These are phyloP conservation scores for Backusella australiensis DNA, from an alignment of 192 early-diverging fungal genomes.

Conservation along the genomic window DNA sequence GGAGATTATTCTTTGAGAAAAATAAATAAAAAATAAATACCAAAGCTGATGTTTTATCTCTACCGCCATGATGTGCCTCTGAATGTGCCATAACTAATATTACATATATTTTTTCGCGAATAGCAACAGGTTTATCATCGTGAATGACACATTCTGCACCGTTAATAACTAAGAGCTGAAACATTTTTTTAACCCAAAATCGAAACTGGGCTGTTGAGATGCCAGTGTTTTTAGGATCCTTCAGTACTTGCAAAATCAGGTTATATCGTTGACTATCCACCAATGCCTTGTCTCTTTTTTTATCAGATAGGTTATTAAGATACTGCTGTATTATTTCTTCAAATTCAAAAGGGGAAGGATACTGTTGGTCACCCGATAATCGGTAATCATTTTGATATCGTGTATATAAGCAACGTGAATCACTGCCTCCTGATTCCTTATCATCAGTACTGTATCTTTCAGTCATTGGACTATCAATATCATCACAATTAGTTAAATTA, in stretches of 20 bases:
- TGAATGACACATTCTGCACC: constrained; percentile 42
- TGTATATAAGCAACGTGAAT: not conserved
- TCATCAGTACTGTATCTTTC: not conserved
- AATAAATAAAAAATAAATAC: constrained; percentile 21
- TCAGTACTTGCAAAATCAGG: constrained; percentile 49
- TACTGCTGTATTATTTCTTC: constrained; percentile 44
- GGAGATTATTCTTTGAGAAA: not conserved
- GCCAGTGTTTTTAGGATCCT: constrained; percentile 47
- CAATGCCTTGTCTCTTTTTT: constrained; percentile 50
- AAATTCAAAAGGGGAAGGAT: constrained; percentile 42
- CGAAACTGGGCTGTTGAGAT: constrained; percentile 53
- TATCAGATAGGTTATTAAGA: constrained; percentile 44
- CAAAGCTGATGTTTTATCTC: constrained; percentile 53
- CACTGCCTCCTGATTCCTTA: not conserved
- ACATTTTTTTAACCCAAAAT: constrained; percentile 57
- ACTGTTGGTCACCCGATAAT: constrained; percentile 29
- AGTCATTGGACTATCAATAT: not conserved
- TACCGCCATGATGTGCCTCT: constrained; percentile 47
- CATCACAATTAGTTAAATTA: not conserved
- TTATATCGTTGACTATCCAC: constrained; percentile 42
- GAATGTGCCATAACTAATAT: constrained; percentile 44
- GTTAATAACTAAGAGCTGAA: constrained; percentile 31
- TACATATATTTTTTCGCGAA: constrained; percentile 43
- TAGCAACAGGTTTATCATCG: constrained; percentile 48
- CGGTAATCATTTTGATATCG: constrained; percentile 1